Percentiles rank a stretch among this genome's conserved stretches.
These are phyloP conservation scores for Teratosphaeriaceae sp. DNA, from an alignment of 2,329 filamentous ascomycete genomes.

Conservation along the genomic window DNA sequence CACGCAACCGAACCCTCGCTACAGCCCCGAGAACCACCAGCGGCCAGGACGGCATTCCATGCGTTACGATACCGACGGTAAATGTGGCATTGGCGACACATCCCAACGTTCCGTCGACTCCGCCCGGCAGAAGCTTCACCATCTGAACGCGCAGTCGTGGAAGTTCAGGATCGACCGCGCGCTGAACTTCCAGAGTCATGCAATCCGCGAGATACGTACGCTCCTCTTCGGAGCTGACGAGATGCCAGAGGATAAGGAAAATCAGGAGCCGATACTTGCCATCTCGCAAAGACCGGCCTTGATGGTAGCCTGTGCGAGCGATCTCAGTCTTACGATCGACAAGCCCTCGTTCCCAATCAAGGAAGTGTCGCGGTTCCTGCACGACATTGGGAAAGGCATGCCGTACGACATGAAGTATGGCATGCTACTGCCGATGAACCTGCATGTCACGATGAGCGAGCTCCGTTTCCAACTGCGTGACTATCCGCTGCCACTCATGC, in stretches of 20 bases:
- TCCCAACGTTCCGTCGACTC: conserved; percentile 69
- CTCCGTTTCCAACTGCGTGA: conserved; percentile 80
- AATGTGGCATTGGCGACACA: conserved; percentile 62
- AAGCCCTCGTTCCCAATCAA: conserved; percentile 85
- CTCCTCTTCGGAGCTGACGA: conserved; percentile 79
- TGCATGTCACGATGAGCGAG: conserved; percentile 86
- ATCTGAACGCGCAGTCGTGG: conserved; percentile 85
- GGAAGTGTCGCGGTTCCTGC: conserved; percentile 75
- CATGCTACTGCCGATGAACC: conserved; percentile 80
- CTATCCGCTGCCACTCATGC: conserved; percentile 85
- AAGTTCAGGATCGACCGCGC: conserved; percentile 80
- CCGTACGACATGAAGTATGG: conserved; percentile 86
- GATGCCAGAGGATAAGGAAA: conserved; percentile 71
- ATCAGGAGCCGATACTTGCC: conserved; percentile 77
- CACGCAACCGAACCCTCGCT: conserved; percentile 15
- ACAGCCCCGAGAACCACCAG: conserved; percentile 20
- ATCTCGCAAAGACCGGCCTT: conserved; percentile 80
- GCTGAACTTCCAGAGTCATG: conserved; percentile 60
- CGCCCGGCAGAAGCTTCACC: conserved; percentile 66
- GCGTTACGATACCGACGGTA: conserved; percentile 74
- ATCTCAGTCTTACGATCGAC: conserved; percentile 78
- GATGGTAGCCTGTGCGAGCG: conserved; percentile 72
- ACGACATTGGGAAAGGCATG: conserved; percentile 94
- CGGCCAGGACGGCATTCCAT: conserved; percentile 34
- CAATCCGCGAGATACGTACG: conserved; percentile 71